Base-by-base conservation (phyloP, 306 rosid species). In the Carpinus fangiana region DNA sequence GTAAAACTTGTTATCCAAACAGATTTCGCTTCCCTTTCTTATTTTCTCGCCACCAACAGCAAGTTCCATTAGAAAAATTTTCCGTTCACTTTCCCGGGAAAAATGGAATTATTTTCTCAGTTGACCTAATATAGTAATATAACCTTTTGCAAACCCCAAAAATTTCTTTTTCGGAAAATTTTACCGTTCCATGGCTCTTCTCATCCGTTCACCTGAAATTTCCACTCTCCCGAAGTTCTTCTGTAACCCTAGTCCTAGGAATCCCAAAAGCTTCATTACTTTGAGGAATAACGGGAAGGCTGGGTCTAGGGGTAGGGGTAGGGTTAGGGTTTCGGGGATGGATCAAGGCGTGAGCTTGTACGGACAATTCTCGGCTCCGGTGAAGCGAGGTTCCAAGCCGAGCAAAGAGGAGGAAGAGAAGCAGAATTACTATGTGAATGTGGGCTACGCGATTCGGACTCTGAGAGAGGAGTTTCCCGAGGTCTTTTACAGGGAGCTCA, bases 391-490 rank as follows among this genome's bases (percentile, higher is more conserved):
- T 36, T 81, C 91, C 74, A 88, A 85, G 86, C 90, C 81, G 81
- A 85, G 90, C 79, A 88, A 88, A 78, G 98, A 90, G 76, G 90
- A 93, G 28, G 90, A 87, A 53, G 93, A 90, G 74, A 93, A 85
- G 88, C 93, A 88, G 88, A 81, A 87, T 76, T 93, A 93, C 74
- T 87, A 90, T 71, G 83, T 93, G 38, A 93, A 93, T 66, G 72
- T 90, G 89, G 98, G 98, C 21, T 90, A 88, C 78, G 98, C 98
- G 45, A 90, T 93, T 7, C 88, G 96, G 67, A 87, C 90, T 75
- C 73, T 93, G 56, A 88, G 98, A 73, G 96, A 93, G 85, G 96
- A 93, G 73, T 84, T 93, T 50, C 94, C 96, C 3, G 86, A 84
- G 81, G 88, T 93, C 20, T 93, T 93, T 75, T 75, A 73, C 82